A percentile compares a stretch with the other conserved stretches of the same genome.
Evolutionary conservation across 495 filamentous ascomycete genomes (phyloP).

Genomic region (Melanomma pulvis-pyrius): DNA sequence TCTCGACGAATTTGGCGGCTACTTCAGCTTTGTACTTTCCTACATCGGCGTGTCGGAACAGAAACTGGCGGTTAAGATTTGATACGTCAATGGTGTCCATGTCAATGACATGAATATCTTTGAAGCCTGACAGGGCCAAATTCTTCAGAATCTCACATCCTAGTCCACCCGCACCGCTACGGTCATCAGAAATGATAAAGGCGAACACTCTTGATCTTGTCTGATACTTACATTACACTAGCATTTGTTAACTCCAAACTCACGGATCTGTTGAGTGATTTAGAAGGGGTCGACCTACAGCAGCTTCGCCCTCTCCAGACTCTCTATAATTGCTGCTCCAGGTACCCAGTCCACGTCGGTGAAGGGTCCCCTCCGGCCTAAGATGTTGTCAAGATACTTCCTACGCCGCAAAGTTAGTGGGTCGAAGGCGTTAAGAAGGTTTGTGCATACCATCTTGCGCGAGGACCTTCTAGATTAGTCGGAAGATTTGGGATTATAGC

Average conservation of each 20-base stretch:
- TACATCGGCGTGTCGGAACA: conserved; percentile 91
- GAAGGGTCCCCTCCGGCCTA: conserved; percentile 75
- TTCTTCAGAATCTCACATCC: conserved; percentile 98
- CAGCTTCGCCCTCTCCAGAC: conserved; percentile 67
- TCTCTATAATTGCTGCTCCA: conserved; percentile 62
- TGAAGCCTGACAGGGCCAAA: conserved; percentile 92
- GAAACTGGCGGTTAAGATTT: conserved; percentile 96
- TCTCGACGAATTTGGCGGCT: conserved; percentile 87
- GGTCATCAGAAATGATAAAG: not conserved
- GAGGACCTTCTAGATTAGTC: conserved; percentile 2
- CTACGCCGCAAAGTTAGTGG: conserved; percentile 47
- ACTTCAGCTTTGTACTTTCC: conserved; percentile 93
- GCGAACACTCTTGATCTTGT: not conserved
- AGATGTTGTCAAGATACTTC: conserved; percentile 79
- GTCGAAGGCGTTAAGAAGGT: not conserved
- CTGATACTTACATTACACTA: conserved; percentile 55
- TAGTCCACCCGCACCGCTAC: conserved; percentile 87
- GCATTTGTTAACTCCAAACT: conserved; percentile 15
- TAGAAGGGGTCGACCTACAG: conserved; percentile 55
- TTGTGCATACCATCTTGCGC: conserved; percentile 37
- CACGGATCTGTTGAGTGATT: not conserved
- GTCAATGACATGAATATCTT: conserved; percentile 97
- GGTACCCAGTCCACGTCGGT: conserved; percentile 70
- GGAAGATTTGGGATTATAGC: not conserved
- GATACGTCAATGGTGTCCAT: conserved; percentile 99